phyloP scores from a whole-genome alignment of 1,139 yeast species.

The Hyphopichia buzzinii region DNA sequence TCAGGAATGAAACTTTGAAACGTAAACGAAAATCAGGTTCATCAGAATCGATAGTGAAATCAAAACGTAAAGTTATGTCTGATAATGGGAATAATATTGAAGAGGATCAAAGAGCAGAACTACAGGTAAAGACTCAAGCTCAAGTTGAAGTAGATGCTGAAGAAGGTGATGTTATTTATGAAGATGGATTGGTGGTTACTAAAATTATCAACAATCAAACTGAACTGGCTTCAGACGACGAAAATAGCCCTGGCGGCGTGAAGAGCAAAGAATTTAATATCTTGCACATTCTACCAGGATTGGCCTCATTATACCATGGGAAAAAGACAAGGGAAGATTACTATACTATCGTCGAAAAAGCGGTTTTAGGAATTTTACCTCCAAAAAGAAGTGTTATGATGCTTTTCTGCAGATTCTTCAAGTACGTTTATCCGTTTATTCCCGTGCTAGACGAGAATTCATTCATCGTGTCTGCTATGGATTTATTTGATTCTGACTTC shows the following conservation, averaged over 20 bases:
- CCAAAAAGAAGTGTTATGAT: conserved; percentile 23
- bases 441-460: conserved; percentile 35
- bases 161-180: conserved; percentile 5
- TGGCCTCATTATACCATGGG: conserved; percentile 17
- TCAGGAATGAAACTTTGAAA: conserved; percentile 19
- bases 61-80: neutral
- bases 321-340: conserved; percentile 21
- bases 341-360: conserved; percentile 28
- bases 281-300: conserved; percentile 18
- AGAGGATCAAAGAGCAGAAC: neutral
- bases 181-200: conserved; percentile 11
- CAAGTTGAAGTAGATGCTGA: conserved; percentile 1
- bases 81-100: neutral
- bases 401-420: conserved; percentile 37
- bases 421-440: conserved; percentile 40
- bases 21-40: conserved; percentile 7
- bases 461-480: conserved; percentile 24
- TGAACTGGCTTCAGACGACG: conserved; percentile 4
- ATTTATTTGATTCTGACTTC: conserved; percentile 25
- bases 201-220: conserved; percentile 10
- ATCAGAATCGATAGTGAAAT: neutral
- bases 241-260: conserved; percentile 12
- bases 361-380: conserved; percentile 33
- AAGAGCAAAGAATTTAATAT: conserved; percentile 9
- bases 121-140: neutral